These are phyloP conservation scores for Metschnikowia picachoensis DNA, from an alignment of 805 yeast genomes.

Conservation along the genomic window DNA sequence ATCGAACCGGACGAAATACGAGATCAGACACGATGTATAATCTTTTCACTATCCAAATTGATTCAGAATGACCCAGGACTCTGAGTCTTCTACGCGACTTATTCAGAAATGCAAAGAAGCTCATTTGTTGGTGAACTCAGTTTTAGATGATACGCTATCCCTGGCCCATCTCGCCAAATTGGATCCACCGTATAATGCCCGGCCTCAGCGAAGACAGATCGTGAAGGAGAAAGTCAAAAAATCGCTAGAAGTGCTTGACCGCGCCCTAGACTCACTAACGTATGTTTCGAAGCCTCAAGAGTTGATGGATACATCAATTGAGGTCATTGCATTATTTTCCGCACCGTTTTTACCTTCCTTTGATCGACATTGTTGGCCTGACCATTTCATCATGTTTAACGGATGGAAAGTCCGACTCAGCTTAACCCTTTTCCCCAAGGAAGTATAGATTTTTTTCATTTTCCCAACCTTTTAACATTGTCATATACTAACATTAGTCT, in stretches of 20 bases:
- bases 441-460: neutral
- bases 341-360: no score
- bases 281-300: conserved; percentile 18
- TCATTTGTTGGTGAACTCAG: conserved; percentile 28
- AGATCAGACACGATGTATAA: no score
- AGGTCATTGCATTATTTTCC: no score
- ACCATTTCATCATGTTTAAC: no score
- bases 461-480: neutral
- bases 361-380: no score
- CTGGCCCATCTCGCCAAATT: conserved; percentile 21
- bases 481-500: conserved; percentile 18
- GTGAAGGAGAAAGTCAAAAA: conserved; percentile 28
- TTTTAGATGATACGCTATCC: conserved; percentile 28
- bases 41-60: no score
- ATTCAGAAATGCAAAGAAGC: conserved; percentile 30
- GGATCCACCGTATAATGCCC: conserved; percentile 20
- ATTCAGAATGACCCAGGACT: neutral
- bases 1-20: neutral
- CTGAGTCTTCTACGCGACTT: conserved; percentile 1
- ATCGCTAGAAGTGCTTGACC: conserved; percentile 26
- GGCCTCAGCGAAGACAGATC: conserved; percentile 19
- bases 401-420: neutral
- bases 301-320: no score
- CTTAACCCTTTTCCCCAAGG: neutral
- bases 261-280: conserved; percentile 30